Evolutionary conservation across 1,284 basidiomycete genomes (phyloP), one percentile per base, ranked within the genome.

Genomic region (Leccinum subrobustum): DNA sequence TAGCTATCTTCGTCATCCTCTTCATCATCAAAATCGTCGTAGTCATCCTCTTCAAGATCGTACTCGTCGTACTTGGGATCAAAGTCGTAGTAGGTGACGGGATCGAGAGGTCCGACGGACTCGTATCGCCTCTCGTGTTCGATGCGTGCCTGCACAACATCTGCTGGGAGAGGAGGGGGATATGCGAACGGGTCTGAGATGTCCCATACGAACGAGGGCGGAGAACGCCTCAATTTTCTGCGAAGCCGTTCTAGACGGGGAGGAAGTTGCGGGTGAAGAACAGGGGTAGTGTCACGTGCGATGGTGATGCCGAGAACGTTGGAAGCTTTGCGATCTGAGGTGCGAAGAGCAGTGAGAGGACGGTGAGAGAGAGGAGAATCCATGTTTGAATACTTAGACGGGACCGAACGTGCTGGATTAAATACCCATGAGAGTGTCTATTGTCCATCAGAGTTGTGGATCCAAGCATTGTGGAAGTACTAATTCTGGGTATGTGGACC

Each of bases 131-230:
- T 33, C 25, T 20, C 51, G 20, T 25, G 55, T 0, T 25, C 37
- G 2, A 65, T 52, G 20, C 65, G 52, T 2, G 48, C 35, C 1
- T 67, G 57, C 4, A 65, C n/a, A 20, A 23, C 6, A 6, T 27
- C 25, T 50, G 23, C 14, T 6, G 7, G 48, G 6, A 5, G 23
- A 18, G 25, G 48, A 8, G 16, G 48, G 1, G 23, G 14, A 3
- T 3, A n/a, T 27, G 25, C 48, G 12, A 73, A 70, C 0, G 68
- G 68, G 54, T 70, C 39, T 0, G 16, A 12, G 6, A 54, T 52
- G 59, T 70, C 67, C 68, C 68, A 70, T 6, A 62, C 59, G 51
- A 68, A 50, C 23, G 47, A 2, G 23, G 47, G 20, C 2, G 23
- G 47, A 7, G 47, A 23, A 25, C 23, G 20, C 12, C 6, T 5